Evolutionary conservation across 1,284 basidiomycete genomes (phyloP), one percentile per base, ranked within the genome.

Genomic region (Sporisorium reilianum): DNA sequence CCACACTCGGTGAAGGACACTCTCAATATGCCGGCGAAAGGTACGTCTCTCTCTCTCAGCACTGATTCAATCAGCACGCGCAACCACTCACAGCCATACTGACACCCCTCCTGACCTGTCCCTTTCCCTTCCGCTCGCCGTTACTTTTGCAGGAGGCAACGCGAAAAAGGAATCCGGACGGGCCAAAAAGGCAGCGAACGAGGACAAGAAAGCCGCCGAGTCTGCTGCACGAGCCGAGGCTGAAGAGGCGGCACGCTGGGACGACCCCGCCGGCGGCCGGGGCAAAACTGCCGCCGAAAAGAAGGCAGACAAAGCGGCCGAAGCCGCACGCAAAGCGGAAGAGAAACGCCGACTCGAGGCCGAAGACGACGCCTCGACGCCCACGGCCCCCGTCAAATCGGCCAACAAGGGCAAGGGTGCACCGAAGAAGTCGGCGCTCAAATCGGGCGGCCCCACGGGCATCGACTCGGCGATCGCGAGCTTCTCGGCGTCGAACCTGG

Each of bases 171-270:
- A 75, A 38, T 75, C 77, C 3, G 82, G 82, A 14, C 70, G 74
- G 51, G 92, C 94, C 1, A 94, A 93, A 86, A 97, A 97, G 86
- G 93, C 93, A 7, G 95, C 96, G 84, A 95, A 94, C 85, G 93
- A 94, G 85, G 88, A 90, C 88, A 92, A 92, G 85, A 88, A 90
- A 74, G 89, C 88, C 11, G 87, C 87, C 4, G 90, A 87, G 0
- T 87, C 87, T 7, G 87, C 87, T 9, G 90, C 90, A 6, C 89
- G 88, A 85, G 92, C 90, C 49, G 87, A 87, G 63, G 85, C 84
- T 10, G 86, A 91, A 79, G 95, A 95, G 80, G 90, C 91, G 1
- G 89, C 89, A 0, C 88, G 90, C 73, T 98, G 95, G 95, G 84
- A 87, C 16, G 88, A 92, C 52, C 57, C 64, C 4, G 54, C 54